Evolutionary conservation across 768 basidiomycete genomes (phyloP).

Genomic region (Wakefieldia striispora): DNA sequence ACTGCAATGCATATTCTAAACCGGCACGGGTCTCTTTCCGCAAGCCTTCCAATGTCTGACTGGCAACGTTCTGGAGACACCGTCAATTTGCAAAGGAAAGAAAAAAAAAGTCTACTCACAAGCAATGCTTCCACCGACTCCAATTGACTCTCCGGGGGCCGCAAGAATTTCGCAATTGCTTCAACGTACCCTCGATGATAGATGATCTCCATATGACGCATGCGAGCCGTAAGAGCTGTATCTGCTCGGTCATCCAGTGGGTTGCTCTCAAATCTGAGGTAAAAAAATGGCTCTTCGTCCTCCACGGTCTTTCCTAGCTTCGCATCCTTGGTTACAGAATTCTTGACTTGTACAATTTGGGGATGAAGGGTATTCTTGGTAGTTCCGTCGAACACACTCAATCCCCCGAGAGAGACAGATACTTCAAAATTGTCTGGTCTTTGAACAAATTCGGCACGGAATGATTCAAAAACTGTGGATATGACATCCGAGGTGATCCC

Average conservation of each 20-base stretch:
- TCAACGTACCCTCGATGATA: slow-evolving; percentile 95
- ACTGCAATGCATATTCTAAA: slow-evolving; percentile 88
- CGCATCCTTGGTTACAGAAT: slow-evolving; percentile 29
- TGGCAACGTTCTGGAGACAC: slow-evolving; percentile 74
- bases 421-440: slow-evolving; percentile 85
- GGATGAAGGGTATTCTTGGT: slow-evolving; percentile 74
- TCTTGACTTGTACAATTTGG: slow-evolving; percentile 87
- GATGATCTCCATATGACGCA: slow-evolving; percentile 96
- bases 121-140: slow-evolving; percentile 94
- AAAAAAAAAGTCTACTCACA: slow-evolving; percentile 41
- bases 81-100: not conserved
- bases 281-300: slow-evolving; percentile 71
- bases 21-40: slow-evolving; percentile 93
- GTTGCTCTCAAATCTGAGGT: slow-evolving; percentile 86
- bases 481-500: slow-evolving; percentile 65
- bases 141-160: slow-evolving; percentile 89
- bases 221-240: slow-evolving; percentile 80
- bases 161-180: slow-evolving; percentile 87
- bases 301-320: slow-evolving; percentile 33
- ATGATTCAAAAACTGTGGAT: slow-evolving; percentile 83
- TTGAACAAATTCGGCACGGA: slow-evolving; percentile 81
- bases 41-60: slow-evolving; percentile 88
- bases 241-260: slow-evolving; percentile 92
- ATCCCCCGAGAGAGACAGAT: slow-evolving; percentile 78
- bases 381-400: slow-evolving; percentile 92